A percentile compares a stretch with the other conserved stretches of the same genome.
These are phyloP conservation scores for Orbilia quercus DNA, from an alignment of 2,329 filamentous ascomycete species.

Conservation along the genomic window DNA sequence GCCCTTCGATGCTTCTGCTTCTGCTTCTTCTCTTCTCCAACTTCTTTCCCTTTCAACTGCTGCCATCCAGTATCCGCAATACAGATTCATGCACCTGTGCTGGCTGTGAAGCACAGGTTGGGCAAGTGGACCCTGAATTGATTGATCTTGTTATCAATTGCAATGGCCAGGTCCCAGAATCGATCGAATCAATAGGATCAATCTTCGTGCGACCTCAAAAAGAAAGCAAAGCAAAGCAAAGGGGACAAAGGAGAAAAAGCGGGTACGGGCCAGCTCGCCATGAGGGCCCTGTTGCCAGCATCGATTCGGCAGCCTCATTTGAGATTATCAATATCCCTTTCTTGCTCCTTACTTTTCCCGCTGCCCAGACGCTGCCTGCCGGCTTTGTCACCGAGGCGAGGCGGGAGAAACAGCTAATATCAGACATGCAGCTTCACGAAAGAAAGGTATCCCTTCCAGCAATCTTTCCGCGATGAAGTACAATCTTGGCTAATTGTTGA, in stretches of 20 bases:
- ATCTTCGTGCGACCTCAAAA: slow-evolving; percentile 33
- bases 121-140: slow-evolving; percentile 47
- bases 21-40: too few species aligned
- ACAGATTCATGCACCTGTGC: slow-evolving; percentile 40
- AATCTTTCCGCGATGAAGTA: slow-evolving; percentile 31
- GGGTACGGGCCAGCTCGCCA: slow-evolving; percentile 32
- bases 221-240: slow-evolving; percentile 7
- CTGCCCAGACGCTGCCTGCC: too few species aligned
- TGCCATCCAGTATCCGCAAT: slow-evolving; percentile 39
- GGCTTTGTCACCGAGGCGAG: slow-evolving; percentile 39
- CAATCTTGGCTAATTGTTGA: too few species aligned
- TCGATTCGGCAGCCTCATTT: slow-evolving; percentile 42
- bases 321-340: slow-evolving; percentile 17
- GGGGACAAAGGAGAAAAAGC: slow-evolving; percentile 9
- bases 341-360: slow-evolving; percentile 3
- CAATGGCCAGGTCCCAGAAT: slow-evolving; percentile 43
- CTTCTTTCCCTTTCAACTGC: too few species aligned
- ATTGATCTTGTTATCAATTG: too few species aligned
- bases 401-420: slow-evolving; percentile 12
- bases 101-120: slow-evolving; percentile 20
- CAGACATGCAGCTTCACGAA: slow-evolving; percentile 4
- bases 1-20: slow-evolving; percentile 22
- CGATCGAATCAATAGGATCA: neutral
- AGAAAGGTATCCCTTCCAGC: neutral
- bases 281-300: slow-evolving; percentile 8